phyloP scores from a whole-genome alignment of 1,139 yeast species.

The Suhomyces yuchorum region DNA sequence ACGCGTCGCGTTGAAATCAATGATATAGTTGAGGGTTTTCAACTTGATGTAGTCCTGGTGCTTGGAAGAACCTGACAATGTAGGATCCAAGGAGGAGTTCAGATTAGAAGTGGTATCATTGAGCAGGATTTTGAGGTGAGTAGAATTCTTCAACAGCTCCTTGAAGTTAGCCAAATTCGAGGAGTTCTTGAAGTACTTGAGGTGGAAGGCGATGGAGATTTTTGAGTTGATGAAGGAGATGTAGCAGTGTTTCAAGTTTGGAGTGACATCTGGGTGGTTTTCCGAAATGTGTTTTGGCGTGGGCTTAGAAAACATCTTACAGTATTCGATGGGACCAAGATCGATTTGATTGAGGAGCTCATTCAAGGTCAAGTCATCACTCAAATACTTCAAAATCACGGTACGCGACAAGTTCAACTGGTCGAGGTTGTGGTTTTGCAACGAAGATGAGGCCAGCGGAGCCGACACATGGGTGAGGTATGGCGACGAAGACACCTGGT shows the following conservation, averaged over 20 bases:
- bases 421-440: slow-evolving; percentile 33
- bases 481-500: slow-evolving; percentile 16
- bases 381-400: slow-evolving; percentile 36
- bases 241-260: slow-evolving; percentile 33
- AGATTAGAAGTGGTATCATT: slow-evolving; percentile 25
- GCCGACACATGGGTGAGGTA: slow-evolving; percentile 21
- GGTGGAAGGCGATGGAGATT: slow-evolving; percentile 36
- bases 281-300: slow-evolving; percentile 30
- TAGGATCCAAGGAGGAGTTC: slow-evolving; percentile 1
- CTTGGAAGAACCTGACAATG: slow-evolving; percentile 9
- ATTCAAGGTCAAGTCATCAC: slow-evolving; percentile 29
- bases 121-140: slow-evolving; percentile 33
- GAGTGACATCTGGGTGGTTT: slow-evolving; percentile 16
- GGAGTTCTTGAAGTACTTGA: slow-evolving; percentile 34
- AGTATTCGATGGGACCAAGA: slow-evolving; percentile 48
- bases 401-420: slow-evolving; percentile 44
- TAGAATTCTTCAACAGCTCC: slow-evolving; percentile 30
- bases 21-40: slow-evolving; percentile 45
- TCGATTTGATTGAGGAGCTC: slow-evolving; percentile 40
- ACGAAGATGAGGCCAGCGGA: slow-evolving; percentile 28
- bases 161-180: slow-evolving; percentile 32
- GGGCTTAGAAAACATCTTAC: slow-evolving; percentile 37
- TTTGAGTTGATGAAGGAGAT: slow-evolving; percentile 45
- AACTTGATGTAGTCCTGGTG: slow-evolving; percentile 43
- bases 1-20: slow-evolving; percentile 45